phyloP scores from a whole-genome alignment of 352 stramenopile genomes.

The Phytophthora megakarya region DNA sequence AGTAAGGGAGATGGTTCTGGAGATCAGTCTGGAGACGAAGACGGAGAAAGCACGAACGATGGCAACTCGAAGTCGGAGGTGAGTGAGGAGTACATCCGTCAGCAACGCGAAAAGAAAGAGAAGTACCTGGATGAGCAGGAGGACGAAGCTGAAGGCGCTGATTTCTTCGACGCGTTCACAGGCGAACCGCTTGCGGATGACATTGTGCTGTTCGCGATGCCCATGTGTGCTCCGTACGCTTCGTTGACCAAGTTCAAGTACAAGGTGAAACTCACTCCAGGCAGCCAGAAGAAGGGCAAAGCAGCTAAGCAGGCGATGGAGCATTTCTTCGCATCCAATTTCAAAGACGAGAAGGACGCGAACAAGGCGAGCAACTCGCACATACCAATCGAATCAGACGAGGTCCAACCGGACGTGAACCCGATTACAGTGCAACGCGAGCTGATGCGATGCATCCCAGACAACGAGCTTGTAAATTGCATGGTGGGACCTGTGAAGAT shows the following conservation, averaged over 20 bases:
- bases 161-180: slow-evolving; percentile 89
- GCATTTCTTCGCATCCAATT: slow-evolving; percentile 73
- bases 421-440: slow-evolving; percentile 79
- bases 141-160: slow-evolving; percentile 71
- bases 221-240: slow-evolving; percentile 91
- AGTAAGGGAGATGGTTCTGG: slow-evolving; percentile 31
- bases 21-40: slow-evolving; percentile 23
- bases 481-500: slow-evolving; percentile 93
- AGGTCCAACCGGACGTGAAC: slow-evolving; percentile 56
- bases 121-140: slow-evolving; percentile 86
- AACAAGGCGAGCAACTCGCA: slow-evolving; percentile 19
- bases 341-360: slow-evolving; percentile 69
- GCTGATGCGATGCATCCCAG: slow-evolving; percentile 88
- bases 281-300: slow-evolving; percentile 92
- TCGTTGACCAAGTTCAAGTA: slow-evolving; percentile 91
- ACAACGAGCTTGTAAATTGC: slow-evolving; percentile 89
- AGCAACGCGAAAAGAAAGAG: slow-evolving; percentile 83
- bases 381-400: slow-evolving; percentile 25
- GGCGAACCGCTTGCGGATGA: slow-evolving; percentile 80
- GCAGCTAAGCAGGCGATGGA: slow-evolving; percentile 88
- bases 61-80: slow-evolving; percentile 19
- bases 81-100: slow-evolving; percentile 67
- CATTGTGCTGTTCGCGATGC: slow-evolving; percentile 88
- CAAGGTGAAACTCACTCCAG: slow-evolving; percentile 92
- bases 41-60: slow-evolving; percentile 6